Base-by-base conservation (phyloP, 2,329 filamentous ascomycete species). In the Polytolypa hystricis region DNA sequence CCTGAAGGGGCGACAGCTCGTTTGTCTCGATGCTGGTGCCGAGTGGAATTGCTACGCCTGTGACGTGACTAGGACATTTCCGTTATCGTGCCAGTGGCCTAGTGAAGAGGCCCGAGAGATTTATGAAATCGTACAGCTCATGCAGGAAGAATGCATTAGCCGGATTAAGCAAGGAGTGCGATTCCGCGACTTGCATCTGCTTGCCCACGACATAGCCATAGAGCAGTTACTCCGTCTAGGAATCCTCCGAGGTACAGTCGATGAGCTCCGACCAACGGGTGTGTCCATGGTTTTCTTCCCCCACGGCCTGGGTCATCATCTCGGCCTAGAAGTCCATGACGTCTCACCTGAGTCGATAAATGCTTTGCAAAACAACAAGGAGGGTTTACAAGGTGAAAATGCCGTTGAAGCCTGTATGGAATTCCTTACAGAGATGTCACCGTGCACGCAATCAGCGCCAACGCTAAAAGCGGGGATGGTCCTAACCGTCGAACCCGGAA, bases 61-160 rank as follows among this genome's bases (percentile, higher is more conserved):
- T 20, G 74, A 79, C 44, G 69, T 89, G 66, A 95, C 87, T 1
- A 75, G 89, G 34, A 89, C 84, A 0, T 93, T 94, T 54, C 89
- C 89, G 2, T 77, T 94, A 47, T 73, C 65, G 3, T 81, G 81
- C 40, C 73, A 71, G 45, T 64, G 60, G 61, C 56, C 59, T 14
- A 79, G 73, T 38, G 62, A 71, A 32, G 78, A 89, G 57, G 79
- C 76, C 33, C 70, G 77, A 48, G 69, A 77, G 44, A 81, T 93
- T 42, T 93, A 93, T 64, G 73, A 81, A 45, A 77, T 93, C 26
- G 89, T 95, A 0, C 71, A 86, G 31, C 70, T 77, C 50, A 96
- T 95, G 87, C 87, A 95, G 60, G 70, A 75, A 20, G 77, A 83
- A 44, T 84, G 78, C 51, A 89, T 84, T 45, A 70, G 65, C 3